Percentiles rank a stretch among this genome's conserved stretches.
Conservation (phyloP, 129 eudicot species). For the Deinandra increscens region DNA sequence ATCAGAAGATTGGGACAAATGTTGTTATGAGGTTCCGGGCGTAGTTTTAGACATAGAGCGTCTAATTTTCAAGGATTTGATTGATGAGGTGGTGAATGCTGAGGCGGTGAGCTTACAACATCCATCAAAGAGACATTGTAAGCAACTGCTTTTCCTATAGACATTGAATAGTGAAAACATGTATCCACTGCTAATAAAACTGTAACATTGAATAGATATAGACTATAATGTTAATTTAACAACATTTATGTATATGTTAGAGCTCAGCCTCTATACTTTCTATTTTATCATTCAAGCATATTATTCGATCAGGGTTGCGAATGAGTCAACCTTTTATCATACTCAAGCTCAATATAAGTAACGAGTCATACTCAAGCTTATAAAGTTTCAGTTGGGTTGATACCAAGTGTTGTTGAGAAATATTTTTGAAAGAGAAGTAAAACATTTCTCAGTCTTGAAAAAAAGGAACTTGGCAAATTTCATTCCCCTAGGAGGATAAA, state of each 20-base stretch:
- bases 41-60: conserved; percentile 82
- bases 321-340: background rate
- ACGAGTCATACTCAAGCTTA: background rate
- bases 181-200: conserved; percentile 24
- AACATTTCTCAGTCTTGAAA: too few species aligned
- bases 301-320: background rate
- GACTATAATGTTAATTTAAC: conserved; percentile 17
- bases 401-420: too few species aligned
- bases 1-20: conserved; percentile 52
- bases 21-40: conserved; percentile 50
- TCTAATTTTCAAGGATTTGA: conserved; percentile 75
- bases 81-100: conserved; percentile 57
- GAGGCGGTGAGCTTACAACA: conserved; percentile 28
- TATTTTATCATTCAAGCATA: background rate
- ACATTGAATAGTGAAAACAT: conserved; percentile 20
- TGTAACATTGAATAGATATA: conserved; percentile 20
- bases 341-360: background rate
- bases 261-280: background rate
- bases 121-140: conserved; percentile 37
- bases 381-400: background rate
- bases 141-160: conserved; percentile 42
- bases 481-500: too few species aligned
- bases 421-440: too few species aligned
- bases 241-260: background rate
- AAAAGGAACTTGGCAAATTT: too few species aligned